phyloP scores from a whole-genome alignment of 2,329 filamentous ascomycete genomes.

The Ambrosiella cleistominuta region DNA sequence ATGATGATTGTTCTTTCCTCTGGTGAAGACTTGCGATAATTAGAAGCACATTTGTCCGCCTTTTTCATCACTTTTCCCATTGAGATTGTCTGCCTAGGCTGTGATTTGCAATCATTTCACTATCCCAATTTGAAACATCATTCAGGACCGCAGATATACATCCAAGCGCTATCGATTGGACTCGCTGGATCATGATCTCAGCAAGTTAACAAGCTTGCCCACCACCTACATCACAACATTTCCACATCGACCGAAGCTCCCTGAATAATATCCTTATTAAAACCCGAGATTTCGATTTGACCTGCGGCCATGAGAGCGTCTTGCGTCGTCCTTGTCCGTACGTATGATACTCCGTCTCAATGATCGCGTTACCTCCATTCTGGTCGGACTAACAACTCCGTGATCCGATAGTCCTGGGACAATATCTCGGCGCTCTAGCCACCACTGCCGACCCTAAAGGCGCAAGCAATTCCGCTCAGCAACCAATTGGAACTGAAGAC shows the following conservation, averaged over 20 bases:
- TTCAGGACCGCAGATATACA: too few relatives aligned
- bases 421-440: not conserved
- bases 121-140: too few relatives aligned
- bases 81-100: not conserved
- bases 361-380: not conserved
- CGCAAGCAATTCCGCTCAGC: not conserved
- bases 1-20: not conserved
- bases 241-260: not conserved
- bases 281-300: not conserved
- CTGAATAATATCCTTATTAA: not conserved
- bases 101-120: not conserved
- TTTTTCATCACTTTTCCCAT: not conserved
- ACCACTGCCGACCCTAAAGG: not conserved
- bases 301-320: not conserved
- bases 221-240: too few relatives aligned
- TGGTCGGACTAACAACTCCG: not conserved
- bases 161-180: not conserved
- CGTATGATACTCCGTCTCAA: not conserved
- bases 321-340: not conserved
- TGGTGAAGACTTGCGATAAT: not conserved
- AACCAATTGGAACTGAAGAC: not conserved
- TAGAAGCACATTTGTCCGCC: too few relatives aligned
- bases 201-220: not conserved
- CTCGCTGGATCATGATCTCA: not conserved
- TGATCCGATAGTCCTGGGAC: not conserved